These are phyloP conservation scores for Pythium chondricola DNA, from an alignment of 352 stramenopile species.

Conservation along the genomic window DNA sequence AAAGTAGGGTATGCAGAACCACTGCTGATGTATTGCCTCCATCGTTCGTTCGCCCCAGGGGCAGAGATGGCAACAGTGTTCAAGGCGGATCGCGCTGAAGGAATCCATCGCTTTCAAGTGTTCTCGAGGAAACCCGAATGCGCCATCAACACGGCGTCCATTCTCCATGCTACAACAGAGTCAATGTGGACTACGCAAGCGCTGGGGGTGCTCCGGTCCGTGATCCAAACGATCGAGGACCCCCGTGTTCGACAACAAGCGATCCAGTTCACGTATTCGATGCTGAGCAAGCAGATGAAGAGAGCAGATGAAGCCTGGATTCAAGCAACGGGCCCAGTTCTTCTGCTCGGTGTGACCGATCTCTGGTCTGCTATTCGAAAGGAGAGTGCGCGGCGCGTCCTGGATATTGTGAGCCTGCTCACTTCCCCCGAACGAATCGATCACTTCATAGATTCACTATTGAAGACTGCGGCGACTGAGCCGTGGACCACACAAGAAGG, in stretches of 20 bases:
- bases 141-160: no score
- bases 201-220: conserved; percentile 1
- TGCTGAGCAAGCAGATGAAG: conserved; percentile 6
- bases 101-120: no score
- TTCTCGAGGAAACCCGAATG: no score
- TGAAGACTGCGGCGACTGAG: conserved; percentile 25
- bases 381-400: conserved; percentile 24
- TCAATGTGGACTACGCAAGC: neutral
- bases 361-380: conserved; percentile 70
- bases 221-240: conserved; percentile 28
- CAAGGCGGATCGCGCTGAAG: neutral
- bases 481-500: conserved; percentile 45
- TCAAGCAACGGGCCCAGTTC: conserved; percentile 10
- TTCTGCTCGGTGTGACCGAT: conserved; percentile 50
- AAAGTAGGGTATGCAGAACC: neutral
- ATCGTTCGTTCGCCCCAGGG: neutral
- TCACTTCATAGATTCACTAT: conserved; percentile 31
- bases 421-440: conserved; percentile 28
- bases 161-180: no score
- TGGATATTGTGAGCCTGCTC: conserved; percentile 22
- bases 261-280: conserved; percentile 26
- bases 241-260: conserved; percentile 32
- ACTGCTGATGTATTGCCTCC: conserved; percentile 4
- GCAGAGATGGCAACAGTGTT: neutral
- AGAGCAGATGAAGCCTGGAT: neutral